These are phyloP conservation scores for Lasiodiplodia theobromae DNA, from an alignment of 2,329 filamentous ascomycete species.

Conservation along the genomic window DNA sequence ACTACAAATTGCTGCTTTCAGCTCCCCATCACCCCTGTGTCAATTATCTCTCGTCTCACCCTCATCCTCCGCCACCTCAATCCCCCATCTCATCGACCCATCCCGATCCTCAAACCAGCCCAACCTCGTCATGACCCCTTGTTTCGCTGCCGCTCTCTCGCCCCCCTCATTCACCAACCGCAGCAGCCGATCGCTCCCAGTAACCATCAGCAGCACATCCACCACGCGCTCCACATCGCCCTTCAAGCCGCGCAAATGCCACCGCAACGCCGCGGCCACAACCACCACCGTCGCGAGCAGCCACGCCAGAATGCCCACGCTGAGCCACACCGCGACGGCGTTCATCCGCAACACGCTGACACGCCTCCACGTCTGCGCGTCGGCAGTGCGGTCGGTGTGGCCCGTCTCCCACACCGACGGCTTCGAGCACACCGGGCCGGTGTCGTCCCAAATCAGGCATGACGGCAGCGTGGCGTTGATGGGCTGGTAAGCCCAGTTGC, in stretches of 20 bases:
- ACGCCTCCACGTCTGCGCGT: neutral
- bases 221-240: neutral
- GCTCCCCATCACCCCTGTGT: no score
- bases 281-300: neutral
- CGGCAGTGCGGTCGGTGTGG: neutral
- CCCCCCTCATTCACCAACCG: neutral
- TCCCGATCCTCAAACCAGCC: neutral
- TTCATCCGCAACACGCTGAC: neutral
- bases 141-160: fast-evolving
- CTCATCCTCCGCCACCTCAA: neutral
- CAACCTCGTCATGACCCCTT: neutral
- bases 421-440: no score
- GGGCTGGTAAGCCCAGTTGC: constrained; percentile 36
- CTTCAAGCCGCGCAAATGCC: neutral
- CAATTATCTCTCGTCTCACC: no score
- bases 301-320: neutral
- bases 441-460: no score
- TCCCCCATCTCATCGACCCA: neutral
- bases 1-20: no score
- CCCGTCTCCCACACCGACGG: no score
- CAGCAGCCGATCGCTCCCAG: neutral
- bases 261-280: neutral
- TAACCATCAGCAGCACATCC: neutral
- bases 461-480: constrained; percentile 33
- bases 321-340: neutral